phyloP scores from a whole-genome alignment of 2,329 filamentous ascomycete species.

The Knufia fluminis region DNA sequence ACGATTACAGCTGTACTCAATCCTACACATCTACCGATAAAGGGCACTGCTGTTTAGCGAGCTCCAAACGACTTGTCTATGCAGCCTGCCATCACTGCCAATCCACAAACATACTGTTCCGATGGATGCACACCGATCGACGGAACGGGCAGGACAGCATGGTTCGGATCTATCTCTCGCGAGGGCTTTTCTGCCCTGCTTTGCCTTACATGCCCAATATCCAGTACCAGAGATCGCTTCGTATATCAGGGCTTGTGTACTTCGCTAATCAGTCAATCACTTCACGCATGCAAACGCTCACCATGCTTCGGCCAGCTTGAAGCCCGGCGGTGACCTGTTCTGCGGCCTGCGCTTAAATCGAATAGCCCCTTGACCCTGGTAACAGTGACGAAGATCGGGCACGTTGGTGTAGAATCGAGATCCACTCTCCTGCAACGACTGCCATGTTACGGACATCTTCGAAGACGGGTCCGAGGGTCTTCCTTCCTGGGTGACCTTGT shows the following conservation, averaged over 20 bases:
- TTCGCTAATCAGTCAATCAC: neutral
- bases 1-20: neutral
- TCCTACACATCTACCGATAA: neutral
- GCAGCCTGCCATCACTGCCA: neutral
- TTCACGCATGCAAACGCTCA: neutral
- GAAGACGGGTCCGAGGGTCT: no score
- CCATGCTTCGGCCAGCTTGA: neutral
- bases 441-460: no score
- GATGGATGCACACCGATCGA: neutral
- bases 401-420: neutral
- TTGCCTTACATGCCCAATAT: neutral
- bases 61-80: neutral
- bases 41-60: no score
- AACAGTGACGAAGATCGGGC: neutral
- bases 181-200: neutral
- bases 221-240: no score
- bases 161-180: neutral
- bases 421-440: no score
- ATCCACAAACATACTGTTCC: neutral
- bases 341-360: neutral
- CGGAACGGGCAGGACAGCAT: neutral
- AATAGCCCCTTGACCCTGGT: neutral
- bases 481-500: no score
- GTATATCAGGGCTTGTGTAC: neutral
- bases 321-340: neutral